Percentiles rank a stretch among this genome's conserved stretches.
Conservation (phyloP, 164 flowering plant species). For the Kingdonia uniflora region DNA sequence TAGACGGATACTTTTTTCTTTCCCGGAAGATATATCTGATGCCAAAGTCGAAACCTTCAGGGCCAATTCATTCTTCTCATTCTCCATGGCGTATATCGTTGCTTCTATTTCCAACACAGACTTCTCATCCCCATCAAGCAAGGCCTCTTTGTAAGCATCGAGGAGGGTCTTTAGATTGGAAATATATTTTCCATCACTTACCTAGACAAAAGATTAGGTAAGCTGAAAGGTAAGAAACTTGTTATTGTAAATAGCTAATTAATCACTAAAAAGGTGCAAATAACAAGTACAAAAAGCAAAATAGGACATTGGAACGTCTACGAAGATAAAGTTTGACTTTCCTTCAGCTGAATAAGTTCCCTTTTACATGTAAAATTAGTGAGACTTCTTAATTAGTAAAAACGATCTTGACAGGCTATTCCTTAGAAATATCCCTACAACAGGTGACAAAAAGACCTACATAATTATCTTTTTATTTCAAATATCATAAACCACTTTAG, state of each 20-base stretch:
- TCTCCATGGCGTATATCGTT: conserved; percentile 30
- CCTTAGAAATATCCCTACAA: too few relatives aligned
- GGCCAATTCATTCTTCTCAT: conserved; percentile 43
- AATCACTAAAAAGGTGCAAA: too few relatives aligned
- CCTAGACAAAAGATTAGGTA: neutral
- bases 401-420: too few relatives aligned
- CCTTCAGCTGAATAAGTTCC: too few relatives aligned
- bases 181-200: conserved; percentile 5
- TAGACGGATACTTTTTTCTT: conserved; percentile 56
- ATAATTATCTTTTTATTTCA: too few relatives aligned
- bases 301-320: too few relatives aligned
- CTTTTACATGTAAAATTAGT: too few relatives aligned
- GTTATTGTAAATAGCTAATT: neutral
- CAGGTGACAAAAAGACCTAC: too few relatives aligned
- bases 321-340: too few relatives aligned
- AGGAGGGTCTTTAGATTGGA: conserved; percentile 31
- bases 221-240: neutral
- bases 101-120: conserved; percentile 47
- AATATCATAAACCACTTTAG: too few relatives aligned
- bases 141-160: conserved; percentile 54
- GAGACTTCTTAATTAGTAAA: too few relatives aligned
- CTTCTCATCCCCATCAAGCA: conserved; percentile 39
- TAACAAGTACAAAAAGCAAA: too few relatives aligned
- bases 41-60: conserved; percentile 43
- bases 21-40: conserved; percentile 52